Percentiles rank a stretch among this genome's conserved stretches.
These are phyloP conservation scores for Cydonia oblonga DNA, from an alignment of 331 rosid species.

Conservation along the genomic window DNA sequence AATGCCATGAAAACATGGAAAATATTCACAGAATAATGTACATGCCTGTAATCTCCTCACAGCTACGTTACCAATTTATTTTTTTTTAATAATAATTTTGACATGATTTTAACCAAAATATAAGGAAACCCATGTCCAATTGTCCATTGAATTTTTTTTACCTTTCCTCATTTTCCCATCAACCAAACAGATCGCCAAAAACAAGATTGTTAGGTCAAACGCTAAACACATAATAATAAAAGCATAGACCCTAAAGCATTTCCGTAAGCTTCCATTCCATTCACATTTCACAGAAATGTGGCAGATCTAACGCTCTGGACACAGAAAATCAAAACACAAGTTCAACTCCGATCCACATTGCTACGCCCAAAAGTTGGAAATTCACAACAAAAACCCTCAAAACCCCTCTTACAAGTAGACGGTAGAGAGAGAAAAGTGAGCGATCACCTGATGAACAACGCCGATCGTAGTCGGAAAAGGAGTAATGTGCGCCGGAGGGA, in stretches of 20 bases:
- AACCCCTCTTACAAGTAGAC: not conserved
- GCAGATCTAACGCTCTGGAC: not conserved
- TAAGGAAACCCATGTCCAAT: not conserved
- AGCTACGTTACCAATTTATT: too few relatives aligned
- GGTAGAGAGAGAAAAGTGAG: not conserved
- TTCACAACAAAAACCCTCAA: too few relatives aligned
- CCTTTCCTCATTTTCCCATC: not conserved
- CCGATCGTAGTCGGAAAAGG: not conserved
- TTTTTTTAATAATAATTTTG: too few relatives aligned
- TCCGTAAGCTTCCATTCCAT: not conserved
- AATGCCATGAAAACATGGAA: not conserved
- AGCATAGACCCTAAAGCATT: not conserved
- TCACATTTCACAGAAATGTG: not conserved
- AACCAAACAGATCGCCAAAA: not conserved
- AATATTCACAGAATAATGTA: not conserved
- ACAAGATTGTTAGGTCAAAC: not conserved
- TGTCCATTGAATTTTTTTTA: not conserved
- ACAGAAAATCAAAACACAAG: not conserved
- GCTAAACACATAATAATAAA: not conserved
- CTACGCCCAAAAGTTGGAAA: not conserved
- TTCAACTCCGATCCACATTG: not conserved
- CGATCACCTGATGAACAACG: not conserved
- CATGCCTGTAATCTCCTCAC: not conserved
- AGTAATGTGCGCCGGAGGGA: not conserved
- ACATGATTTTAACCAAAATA: not conserved